Conservation (phyloP, 2,329 filamentous ascomycete species). For the Lecanosticta acicola region DNA sequence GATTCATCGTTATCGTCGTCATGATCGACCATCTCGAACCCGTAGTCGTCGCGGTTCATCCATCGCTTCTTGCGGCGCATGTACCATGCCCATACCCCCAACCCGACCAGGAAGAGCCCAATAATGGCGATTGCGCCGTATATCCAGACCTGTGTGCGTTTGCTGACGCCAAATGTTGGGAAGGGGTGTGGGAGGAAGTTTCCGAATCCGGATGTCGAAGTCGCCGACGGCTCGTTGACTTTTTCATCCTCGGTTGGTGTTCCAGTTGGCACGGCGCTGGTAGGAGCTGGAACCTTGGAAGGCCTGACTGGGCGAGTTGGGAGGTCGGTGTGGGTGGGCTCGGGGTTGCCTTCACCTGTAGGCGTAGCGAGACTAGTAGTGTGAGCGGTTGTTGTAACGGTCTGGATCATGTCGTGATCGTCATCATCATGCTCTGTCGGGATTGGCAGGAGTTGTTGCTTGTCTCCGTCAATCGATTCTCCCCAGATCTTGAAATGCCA, state of each 20-base stretch:
- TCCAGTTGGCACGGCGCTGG: conserved; percentile 36
- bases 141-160: conserved; percentile 87
- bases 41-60: conserved; percentile 66
- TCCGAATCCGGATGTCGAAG: conserved; percentile 34
- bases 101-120: conserved; percentile 69
- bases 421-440: conserved; percentile 78
- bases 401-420: conserved; percentile 65
- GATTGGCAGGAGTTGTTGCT: conserved; percentile 70
- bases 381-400: conserved; percentile 51
- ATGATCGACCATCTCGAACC: conserved; percentile 87
- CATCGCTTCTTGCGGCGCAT: conserved; percentile 63
- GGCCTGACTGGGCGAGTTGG: conserved; percentile 54
- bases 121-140: conserved; percentile 84
- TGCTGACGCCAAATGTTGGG: conserved; percentile 83
- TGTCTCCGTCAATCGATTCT: conserved; percentile 70
- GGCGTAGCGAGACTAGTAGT: conserved; percentile 53
- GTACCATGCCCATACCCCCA: conserved; percentile 71
- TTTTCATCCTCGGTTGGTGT: conserved; percentile 27
- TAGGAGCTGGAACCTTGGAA: conserved; percentile 21
- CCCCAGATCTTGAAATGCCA: conserved; percentile 96
- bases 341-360: conserved; percentile 41
- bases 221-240: conserved; percentile 22
- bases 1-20: conserved; percentile 53
- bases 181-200: conserved; percentile 77
- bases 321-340: conserved; percentile 43